Conservation (phyloP, 2,329 filamentous ascomycete species). For the Fusarium sp. region DNA sequence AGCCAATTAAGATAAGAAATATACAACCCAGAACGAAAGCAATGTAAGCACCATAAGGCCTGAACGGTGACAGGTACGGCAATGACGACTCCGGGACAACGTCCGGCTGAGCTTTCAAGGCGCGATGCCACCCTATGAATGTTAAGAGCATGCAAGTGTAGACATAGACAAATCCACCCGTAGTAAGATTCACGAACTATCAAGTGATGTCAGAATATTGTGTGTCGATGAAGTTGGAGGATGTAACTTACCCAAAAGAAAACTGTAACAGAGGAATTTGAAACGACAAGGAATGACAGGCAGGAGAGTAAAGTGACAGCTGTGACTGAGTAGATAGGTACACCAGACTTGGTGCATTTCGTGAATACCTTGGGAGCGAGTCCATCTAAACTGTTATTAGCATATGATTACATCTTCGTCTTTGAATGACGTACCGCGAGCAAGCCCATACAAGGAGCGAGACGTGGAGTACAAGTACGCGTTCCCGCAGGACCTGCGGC, state of each 20-base stretch:
- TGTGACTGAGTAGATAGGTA: background rate
- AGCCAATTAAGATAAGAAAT: background rate
- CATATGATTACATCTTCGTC: fast-evolving
- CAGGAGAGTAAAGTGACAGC: background rate
- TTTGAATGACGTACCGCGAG: background rate
- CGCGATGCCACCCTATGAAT: background rate
- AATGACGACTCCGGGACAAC: background rate
- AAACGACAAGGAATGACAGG: background rate
- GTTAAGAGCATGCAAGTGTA: background rate
- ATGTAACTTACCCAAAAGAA: background rate
- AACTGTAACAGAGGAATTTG: background rate
- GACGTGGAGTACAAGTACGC: background rate
- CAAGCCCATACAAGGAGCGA: background rate
- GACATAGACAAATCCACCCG: background rate
- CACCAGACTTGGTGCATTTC: background rate
- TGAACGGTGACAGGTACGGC: background rate
- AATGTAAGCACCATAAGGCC: background rate
- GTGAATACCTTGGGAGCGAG: background rate
- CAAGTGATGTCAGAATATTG: fast-evolving
- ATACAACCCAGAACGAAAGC: background rate
- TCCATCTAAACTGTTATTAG: background rate
- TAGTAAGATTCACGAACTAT: background rate
- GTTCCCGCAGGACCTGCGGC: background rate
- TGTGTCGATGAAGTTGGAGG: too few species aligned
- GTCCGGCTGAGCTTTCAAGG: background rate